phyloP scores from a whole-genome alignment of 202 grass and related monocot genomes.

The Zizania palustris region DNA sequence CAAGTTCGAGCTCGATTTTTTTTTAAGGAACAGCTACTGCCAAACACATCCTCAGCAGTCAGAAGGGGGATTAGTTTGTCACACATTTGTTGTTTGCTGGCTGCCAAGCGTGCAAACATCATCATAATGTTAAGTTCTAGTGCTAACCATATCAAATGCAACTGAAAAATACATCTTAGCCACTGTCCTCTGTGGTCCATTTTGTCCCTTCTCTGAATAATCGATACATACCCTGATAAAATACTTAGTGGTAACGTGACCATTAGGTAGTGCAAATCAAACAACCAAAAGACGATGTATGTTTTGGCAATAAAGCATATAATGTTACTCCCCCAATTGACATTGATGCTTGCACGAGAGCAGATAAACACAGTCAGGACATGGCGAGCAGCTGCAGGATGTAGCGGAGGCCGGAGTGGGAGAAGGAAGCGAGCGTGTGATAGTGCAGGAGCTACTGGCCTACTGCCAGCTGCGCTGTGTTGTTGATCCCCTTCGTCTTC shows the following conservation, averaged over 20 bases:
- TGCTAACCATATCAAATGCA: slow-evolving; percentile 14
- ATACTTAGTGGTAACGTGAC: no score
- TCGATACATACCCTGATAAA: neutral
- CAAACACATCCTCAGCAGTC: neutral
- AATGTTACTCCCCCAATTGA: neutral
- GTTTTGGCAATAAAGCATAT: no score
- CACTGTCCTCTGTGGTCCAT: neutral
- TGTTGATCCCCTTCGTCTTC: neutral
- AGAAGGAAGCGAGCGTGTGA: neutral
- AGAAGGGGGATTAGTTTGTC: neutral
- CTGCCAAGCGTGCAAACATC: slow-evolving; percentile 39
- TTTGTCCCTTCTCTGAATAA: neutral
- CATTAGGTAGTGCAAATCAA: no score
- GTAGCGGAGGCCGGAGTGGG: neutral
- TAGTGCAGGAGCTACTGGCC: no score
- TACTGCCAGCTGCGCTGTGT: neutral
- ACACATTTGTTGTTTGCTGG: neutral
- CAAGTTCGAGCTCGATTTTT: neutral
- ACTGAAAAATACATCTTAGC: neutral
- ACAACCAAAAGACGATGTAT: no score
- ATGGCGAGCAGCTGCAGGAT: neutral
- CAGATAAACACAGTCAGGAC: no score
- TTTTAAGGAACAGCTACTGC: neutral
- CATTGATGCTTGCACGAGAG: slow-evolving; percentile 1
- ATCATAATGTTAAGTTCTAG: slow-evolving; percentile 5